Evolutionary conservation across 1,284 basidiomycete genomes (phyloP), one percentile per base, ranked within the genome.

Genomic region (Meripilus lineatus): DNA sequence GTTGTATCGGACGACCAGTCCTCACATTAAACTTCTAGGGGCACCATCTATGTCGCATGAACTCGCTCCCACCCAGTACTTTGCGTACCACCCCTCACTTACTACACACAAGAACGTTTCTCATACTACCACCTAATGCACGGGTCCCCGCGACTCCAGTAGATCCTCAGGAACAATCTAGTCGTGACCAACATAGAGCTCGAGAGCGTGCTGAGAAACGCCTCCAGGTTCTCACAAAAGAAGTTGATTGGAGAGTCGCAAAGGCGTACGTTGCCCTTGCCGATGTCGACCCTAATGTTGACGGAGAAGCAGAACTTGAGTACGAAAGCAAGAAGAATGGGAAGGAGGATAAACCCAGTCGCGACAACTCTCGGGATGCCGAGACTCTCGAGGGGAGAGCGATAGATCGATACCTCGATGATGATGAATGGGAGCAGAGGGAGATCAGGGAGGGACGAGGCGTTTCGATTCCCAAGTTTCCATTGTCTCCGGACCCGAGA

Each of bases 11-110:
- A 21, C 17, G 15, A 3, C 32, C 23, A 15, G 17, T n/a, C 6
- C 17, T 25, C 20, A 14, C 32, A 30, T 21, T 14, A 23, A 37
- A 13, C 32, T 24, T 11, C 32, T 39, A 85, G 83, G 75, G 70
- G 21, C 71, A 71, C 32, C 63, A 71, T 25, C 65, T 88, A 3
- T 85, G 83, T 57, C 72, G 65, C 15, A 60, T 84, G 17, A 89
- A 89, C 55, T 73, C 71, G 38, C 70, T 89, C 5, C 81, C 84
- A 0, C 62, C 69, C 1, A 82, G 74, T 52, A 80, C 83, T 1
- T 65, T 89, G 14, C 76, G 67, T 40, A 86, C 81, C 0, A 86
- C 79, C 0, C 85, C 86, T 2, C 83, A 87, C 54, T 65, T 88
- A 14, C 66, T 89, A 4, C 85, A 88, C 60, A 88, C 85, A 0